Evolutionary conservation across 495 filamentous ascomycete genomes (phyloP), one percentile per base, ranked within the genome.

Genomic region (Amorphotheca resinae): DNA sequence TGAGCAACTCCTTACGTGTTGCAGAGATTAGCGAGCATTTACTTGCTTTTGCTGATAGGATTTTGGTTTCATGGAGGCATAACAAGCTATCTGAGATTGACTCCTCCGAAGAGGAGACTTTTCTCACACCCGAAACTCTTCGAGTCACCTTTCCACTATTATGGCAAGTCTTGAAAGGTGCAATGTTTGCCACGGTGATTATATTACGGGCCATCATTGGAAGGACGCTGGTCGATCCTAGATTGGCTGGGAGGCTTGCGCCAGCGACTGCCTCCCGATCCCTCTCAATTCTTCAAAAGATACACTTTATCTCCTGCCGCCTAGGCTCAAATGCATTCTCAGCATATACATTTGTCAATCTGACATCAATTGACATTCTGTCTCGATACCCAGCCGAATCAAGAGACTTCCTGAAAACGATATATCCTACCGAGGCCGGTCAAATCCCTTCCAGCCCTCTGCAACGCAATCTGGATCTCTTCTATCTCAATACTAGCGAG

Each of bases 401-500:
- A 3, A 73, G 79, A 46, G 68, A 73, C 38, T 89, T 94, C 57
- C 59, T 98, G 14, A 67, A 63, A 53, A 72, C 69, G 38, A 69
- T 58, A 74, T 82, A 60, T 61, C 74, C 60, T 67, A 73, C 42
- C 57, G 59, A 73, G 49, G 62, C 73, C 20, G 74, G 76, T 20
- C 64, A 66, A 20, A 81, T 94, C 17, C 85, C 91, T 0, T 52
- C 63, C 0, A 79, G 83, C 57, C 82, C 88, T 1, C 65, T 93
- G 12, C 77, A 89, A 51, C 69, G 86, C 35, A 85, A 75, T 49
- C 66, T 86, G 9, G 84, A 93, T 59, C 76, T 94, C 40, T 98
- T 82, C 69, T 96, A 93, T 62, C 73, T 98, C 33, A 95, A 95
- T 56, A 77, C 76, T 1, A 75, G 80, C 9, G 91, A 98, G 56